Evolutionary conservation across 441 rosid species (phyloP).

Genomic region (Populus hybrid): DNA sequence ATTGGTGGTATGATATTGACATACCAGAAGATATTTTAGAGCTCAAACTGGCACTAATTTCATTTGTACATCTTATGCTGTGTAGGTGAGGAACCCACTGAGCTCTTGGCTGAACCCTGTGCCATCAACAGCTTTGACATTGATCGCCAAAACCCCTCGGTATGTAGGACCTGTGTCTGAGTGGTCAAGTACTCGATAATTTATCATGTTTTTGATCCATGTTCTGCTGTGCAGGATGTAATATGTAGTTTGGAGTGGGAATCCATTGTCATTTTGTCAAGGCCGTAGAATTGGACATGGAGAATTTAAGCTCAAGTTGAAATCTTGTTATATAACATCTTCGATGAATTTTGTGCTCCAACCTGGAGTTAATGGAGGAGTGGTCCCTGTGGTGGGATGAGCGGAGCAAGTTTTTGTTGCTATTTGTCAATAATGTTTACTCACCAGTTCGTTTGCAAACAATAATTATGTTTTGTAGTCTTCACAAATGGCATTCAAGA

Average conservation of each 20-base stretch:
- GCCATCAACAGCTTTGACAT: constrained; percentile 93
- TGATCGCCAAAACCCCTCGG: constrained; percentile 75
- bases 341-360: background rate
- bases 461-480: background rate
- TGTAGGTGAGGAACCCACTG: constrained; percentile 69
- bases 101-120: constrained; percentile 86
- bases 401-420: background rate
- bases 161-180: constrained; percentile 23
- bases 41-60: background rate
- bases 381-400: background rate
- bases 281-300: constrained; percentile 33
- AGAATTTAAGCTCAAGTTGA: background rate
- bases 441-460: background rate
- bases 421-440: background rate
- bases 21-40: background rate
- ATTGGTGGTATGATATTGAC: background rate
- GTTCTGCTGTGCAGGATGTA: constrained; percentile 56
- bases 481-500: background rate
- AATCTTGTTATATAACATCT: background rate
- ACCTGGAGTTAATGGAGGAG: constrained; percentile 1
- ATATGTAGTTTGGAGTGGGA: constrained; percentile 94
- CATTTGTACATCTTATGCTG: background rate
- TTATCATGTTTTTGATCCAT: constrained; percentile 11
- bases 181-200: background rate
- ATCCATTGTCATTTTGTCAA: constrained; percentile 60